A percentile compares a stretch with the other conserved stretches of the same genome.
Evolutionary conservation across 2,329 filamentous ascomycete genomes (phyloP).

Genomic region (Exophiala alcalophila): DNA sequence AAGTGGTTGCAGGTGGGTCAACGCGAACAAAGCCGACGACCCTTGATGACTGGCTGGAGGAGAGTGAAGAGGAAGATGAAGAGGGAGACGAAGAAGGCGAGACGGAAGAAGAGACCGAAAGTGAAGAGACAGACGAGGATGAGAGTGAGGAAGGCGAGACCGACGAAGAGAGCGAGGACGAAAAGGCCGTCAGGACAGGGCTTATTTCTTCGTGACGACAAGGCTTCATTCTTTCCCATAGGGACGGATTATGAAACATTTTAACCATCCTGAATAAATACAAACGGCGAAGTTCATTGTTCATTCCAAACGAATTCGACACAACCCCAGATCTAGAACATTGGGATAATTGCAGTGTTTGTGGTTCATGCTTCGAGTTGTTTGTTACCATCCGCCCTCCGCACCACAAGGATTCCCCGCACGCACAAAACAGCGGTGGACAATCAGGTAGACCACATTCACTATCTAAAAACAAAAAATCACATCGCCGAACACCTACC

Average conservation of each 20-base stretch:
- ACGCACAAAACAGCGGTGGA: no score
- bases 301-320: no score
- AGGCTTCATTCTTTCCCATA: no score
- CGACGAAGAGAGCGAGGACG: slow-evolving; percentile 13
- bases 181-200: slow-evolving; percentile 6
- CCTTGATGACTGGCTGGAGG: slow-evolving; percentile 88
- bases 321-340: no score
- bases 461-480: no score
- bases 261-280: no score
- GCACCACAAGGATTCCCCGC: background rate
- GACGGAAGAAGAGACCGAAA: slow-evolving; percentile 17
- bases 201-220: background rate
- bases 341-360: no score
- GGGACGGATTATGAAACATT: no score
- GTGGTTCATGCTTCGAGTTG: no score
- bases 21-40: slow-evolving; percentile 63
- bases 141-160: slow-evolving; percentile 14
- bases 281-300: no score
- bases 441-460: no score
- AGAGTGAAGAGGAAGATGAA: slow-evolving; percentile 61
- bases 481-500: no score
- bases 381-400: background rate
- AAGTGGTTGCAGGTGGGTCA: slow-evolving; percentile 30
- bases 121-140: slow-evolving; percentile 16
- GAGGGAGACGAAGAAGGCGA: slow-evolving; percentile 49